Conservation (phyloP, 768 basidiomycete genomes). For the Udeniomyces megalosporus region DNA sequence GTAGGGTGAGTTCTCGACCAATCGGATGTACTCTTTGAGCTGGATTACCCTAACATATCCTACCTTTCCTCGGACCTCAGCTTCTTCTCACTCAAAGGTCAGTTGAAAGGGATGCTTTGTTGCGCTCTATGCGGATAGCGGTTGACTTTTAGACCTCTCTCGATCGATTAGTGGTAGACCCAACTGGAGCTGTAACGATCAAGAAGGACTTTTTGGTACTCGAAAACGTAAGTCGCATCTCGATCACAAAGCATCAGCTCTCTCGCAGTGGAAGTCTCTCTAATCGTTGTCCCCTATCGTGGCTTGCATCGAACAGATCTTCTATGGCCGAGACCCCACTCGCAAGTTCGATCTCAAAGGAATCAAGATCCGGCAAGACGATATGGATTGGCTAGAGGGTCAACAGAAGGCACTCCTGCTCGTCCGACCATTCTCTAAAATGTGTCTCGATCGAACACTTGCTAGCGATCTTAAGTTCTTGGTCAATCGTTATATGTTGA, state of each 20-base stretch:
- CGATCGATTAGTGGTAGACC: too few species aligned
- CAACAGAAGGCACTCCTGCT: slow-evolving; percentile 51
- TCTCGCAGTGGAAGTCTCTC: too few species aligned
- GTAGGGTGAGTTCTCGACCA: slow-evolving; percentile 36
- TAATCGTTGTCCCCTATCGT: too few species aligned
- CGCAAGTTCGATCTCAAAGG: slow-evolving; percentile 73
- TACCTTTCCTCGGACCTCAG: background rate
- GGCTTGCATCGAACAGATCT: too few species aligned
- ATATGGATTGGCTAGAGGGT: slow-evolving; percentile 76
- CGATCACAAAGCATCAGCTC: too few species aligned
- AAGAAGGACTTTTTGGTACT: slow-evolving; percentile 65
- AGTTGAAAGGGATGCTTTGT: background rate
- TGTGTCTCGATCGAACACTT: slow-evolving; percentile 53
- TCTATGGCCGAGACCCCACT: slow-evolving; percentile 49
- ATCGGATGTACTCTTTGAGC: slow-evolving; percentile 36
- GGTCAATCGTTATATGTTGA: background rate
- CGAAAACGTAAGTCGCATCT: too few species aligned
- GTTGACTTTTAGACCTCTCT: too few species aligned
- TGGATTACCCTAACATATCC: slow-evolving; percentile 24
- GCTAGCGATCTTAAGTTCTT: slow-evolving; percentile 57
- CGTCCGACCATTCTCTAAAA: slow-evolving; percentile 55
- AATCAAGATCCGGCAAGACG: slow-evolving; percentile 56
- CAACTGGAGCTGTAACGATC: slow-evolving; percentile 27
- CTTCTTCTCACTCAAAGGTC: slow-evolving; percentile 6
- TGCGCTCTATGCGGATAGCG: too few species aligned